Evolutionary conservation across 208 protist species (phyloP).

Genomic region (Acanthamoeba culbertsoni): DNA sequence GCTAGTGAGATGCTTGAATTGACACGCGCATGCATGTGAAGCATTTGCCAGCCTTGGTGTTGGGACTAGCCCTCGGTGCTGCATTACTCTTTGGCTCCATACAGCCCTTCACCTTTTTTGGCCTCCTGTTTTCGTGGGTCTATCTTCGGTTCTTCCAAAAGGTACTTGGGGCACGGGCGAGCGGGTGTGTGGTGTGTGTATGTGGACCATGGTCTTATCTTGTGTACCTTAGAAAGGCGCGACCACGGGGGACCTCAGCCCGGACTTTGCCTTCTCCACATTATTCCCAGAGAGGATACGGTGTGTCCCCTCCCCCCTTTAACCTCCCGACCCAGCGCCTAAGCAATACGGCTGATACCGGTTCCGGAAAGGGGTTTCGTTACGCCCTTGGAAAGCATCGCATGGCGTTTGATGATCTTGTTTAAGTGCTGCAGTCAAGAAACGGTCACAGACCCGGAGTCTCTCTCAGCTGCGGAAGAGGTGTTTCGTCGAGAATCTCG

Average conservation of each 20-base stretch:
- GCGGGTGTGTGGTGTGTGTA: background rate
- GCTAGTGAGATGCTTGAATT: background rate
- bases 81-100: background rate
- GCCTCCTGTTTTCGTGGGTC: background rate
- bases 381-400: background rate
- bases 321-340: background rate
- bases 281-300: background rate
- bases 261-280: background rate
- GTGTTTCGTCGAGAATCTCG: background rate
- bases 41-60: background rate
- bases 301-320: background rate
- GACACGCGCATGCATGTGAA: background rate
- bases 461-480: background rate
- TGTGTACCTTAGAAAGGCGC: background rate
- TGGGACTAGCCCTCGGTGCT: background rate
- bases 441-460: background rate
- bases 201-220: too few species aligned
- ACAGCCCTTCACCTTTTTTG: constrained; percentile 2
- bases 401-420: background rate
- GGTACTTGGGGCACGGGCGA: background rate
- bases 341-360: background rate
- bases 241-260: background rate
- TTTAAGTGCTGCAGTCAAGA: background rate
- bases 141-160: constrained; percentile 32
- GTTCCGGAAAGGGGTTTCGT: background rate